phyloP scores from a whole-genome alignment of 805 yeast genomes.

The Helenozyma rhizophorensis region DNA sequence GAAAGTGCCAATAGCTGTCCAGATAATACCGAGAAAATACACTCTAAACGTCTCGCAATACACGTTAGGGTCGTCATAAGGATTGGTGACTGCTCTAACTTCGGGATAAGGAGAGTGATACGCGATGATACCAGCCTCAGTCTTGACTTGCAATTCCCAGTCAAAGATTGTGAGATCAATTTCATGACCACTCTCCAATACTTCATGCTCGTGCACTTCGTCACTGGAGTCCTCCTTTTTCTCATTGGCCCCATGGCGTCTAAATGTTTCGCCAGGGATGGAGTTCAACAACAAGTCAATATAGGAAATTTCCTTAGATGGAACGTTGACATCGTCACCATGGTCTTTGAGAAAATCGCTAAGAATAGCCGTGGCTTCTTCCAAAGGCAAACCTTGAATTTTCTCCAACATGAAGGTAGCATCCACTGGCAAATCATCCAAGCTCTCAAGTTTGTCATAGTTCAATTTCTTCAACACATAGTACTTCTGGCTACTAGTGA shows the following conservation, averaged over 20 bases:
- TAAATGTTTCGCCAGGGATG: too few species aligned
- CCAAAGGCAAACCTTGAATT: conserved; percentile 27
- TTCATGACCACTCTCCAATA: too few species aligned
- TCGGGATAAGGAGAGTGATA: conserved; percentile 41
- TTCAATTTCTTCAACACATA: conserved; percentile 25
- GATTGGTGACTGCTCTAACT: conserved; percentile 35
- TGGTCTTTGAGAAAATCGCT: conserved; percentile 37
- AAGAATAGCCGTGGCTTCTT: conserved; percentile 37
- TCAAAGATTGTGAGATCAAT: conserved; percentile 13
- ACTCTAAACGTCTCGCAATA: conserved; percentile 36
- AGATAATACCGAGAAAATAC: conserved; percentile 13
- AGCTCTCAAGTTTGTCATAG: conserved; percentile 20
- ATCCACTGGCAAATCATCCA: conserved; percentile 24
- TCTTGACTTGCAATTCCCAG: conserved; percentile 31
- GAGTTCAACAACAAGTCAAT: conserved; percentile 17
- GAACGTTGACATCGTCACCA: conserved; percentile 44
- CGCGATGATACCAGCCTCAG: conserved; percentile 36
- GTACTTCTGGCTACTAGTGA: conserved; percentile 24
- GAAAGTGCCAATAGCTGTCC: conserved; percentile 25
- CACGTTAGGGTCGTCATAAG: conserved; percentile 33
- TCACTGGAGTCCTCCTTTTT: not conserved
- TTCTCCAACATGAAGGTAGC: conserved; percentile 37
- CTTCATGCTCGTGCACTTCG: conserved; percentile 10
- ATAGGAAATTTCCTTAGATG: conserved; percentile 29
- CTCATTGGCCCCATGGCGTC: too few species aligned